phyloP scores from a whole-genome alignment of 208 protist genomes.

The Acanthamoeba culbertsoni region DNA sequence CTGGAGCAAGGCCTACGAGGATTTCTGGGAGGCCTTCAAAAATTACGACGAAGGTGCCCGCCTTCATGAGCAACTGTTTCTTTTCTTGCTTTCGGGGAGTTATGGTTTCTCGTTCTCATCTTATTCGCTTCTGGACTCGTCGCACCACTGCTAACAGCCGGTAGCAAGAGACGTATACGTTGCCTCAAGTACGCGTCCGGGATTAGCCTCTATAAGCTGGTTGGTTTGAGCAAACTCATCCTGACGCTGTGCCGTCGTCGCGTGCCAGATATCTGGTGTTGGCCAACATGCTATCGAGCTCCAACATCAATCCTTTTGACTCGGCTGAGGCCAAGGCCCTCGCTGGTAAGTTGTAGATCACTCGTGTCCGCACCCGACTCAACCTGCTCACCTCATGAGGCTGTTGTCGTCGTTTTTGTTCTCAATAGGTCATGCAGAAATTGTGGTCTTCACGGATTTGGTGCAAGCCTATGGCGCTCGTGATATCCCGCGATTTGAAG shows the following conservation, averaged over 20 bases:
- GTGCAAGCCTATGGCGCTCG: conserved; percentile 77
- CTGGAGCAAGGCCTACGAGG: conserved; percentile 89
- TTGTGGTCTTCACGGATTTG: conserved; percentile 91
- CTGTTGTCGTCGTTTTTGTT: background rate
- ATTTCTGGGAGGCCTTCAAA: conserved; percentile 93
- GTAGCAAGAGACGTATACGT: background rate
- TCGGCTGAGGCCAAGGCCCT: conserved; percentile 89
- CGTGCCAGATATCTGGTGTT: conserved; percentile 94
- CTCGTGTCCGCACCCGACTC: no score
- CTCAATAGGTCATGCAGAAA: conserved; percentile 83
- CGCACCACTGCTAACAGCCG: conserved; percentile 79
- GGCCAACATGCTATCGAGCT: conserved; percentile 88
- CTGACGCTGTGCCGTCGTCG: conserved; percentile 69
- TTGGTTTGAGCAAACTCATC: background rate
- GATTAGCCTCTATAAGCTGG: background rate
- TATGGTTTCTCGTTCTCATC: background rate
- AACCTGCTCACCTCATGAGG: no score
- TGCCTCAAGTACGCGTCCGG: conserved; percentile 7
- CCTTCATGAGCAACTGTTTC: background rate
- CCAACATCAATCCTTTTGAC: conserved; percentile 93
- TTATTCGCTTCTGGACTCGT: background rate
- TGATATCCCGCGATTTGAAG: conserved; percentile 84
- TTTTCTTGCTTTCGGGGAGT: background rate
- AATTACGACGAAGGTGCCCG: conserved; percentile 89
- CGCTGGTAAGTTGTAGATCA: background rate